Conservation (phyloP, 2,329 filamentous ascomycete genomes). For the Didymella glomerata region DNA sequence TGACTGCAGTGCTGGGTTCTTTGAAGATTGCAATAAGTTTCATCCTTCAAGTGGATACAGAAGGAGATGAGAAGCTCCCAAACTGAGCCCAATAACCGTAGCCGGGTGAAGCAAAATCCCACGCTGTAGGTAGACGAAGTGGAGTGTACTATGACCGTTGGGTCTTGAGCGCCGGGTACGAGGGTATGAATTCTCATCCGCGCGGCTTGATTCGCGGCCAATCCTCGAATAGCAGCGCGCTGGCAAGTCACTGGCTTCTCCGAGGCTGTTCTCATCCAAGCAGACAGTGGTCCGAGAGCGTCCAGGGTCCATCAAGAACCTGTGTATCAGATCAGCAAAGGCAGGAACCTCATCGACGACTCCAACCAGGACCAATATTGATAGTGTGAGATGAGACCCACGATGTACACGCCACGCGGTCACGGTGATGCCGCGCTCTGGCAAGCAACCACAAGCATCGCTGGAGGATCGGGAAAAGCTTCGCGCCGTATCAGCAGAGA, state of each 20-base stretch:
- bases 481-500: slow-evolving; percentile 9
- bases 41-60: neutral
- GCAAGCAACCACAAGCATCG: slow-evolving; percentile 17
- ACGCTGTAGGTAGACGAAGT: slow-evolving; percentile 1
- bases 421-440: slow-evolving; percentile 12
- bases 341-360: neutral
- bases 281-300: neutral
- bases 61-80: neutral
- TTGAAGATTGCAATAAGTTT: neutral
- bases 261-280: slow-evolving; percentile 1
- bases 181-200: neutral
- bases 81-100: slow-evolving; percentile 3
- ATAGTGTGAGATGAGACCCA: neutral
- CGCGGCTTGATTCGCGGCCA: slow-evolving; percentile 7
- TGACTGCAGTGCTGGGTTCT: neutral
- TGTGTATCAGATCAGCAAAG: neutral
- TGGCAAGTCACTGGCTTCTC: neutral
- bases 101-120: neutral
- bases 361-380: neutral
- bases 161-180: slow-evolving; percentile 9
- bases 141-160: slow-evolving; percentile 14
- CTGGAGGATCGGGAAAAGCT: slow-evolving; percentile 14
- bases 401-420: slow-evolving; percentile 10
- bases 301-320: neutral
- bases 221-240: neutral